phyloP scores from a whole-genome alignment of 169 alveolate species.

The Plasmodium gallinaceum region DNA sequence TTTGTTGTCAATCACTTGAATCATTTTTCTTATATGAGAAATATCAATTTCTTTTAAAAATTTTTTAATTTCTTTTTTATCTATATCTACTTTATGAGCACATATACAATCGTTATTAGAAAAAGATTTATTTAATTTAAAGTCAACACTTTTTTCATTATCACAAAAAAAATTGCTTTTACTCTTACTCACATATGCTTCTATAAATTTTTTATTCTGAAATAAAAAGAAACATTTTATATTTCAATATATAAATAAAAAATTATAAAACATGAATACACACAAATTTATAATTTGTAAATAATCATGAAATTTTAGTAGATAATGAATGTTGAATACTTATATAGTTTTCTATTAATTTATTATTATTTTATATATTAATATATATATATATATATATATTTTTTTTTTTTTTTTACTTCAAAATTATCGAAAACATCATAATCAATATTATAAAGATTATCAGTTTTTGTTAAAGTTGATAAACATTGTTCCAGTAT shows the following conservation, averaged over 20 bases:
- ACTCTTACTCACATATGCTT: conserved; percentile 72
- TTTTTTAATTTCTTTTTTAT: conserved; percentile 57
- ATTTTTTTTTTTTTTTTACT: conserved; percentile 16
- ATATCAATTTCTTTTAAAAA: conserved; percentile 56
- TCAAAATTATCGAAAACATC: conserved; percentile 67
- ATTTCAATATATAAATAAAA: neutral
- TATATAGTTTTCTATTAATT: too few relatives aligned
- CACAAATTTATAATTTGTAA: neutral
- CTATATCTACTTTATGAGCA: conserved; percentile 57
- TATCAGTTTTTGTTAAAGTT: conserved; percentile 64
- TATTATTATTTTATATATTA: too few relatives aligned
- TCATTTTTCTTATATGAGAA: conserved; percentile 46
- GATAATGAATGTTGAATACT: too few relatives aligned
- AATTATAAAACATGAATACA: neutral
- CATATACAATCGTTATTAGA: conserved; percentile 42
- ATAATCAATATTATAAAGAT: conserved; percentile 69
- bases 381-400: too few relatives aligned
- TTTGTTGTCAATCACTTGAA: conserved; percentile 40
- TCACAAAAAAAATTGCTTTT: conserved; percentile 40
- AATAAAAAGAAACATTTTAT: neutral
- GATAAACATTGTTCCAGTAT: conserved; percentile 66
- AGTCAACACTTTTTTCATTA: conserved; percentile 16
- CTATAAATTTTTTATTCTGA: conserved; percentile 69
- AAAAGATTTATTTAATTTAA: conserved; percentile 27
- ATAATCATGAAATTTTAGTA: too few relatives aligned